Evolutionary conservation across 345 rosid species (phyloP), one percentile per base, ranked within the genome.

Genomic region (Euphorbia peplus): DNA sequence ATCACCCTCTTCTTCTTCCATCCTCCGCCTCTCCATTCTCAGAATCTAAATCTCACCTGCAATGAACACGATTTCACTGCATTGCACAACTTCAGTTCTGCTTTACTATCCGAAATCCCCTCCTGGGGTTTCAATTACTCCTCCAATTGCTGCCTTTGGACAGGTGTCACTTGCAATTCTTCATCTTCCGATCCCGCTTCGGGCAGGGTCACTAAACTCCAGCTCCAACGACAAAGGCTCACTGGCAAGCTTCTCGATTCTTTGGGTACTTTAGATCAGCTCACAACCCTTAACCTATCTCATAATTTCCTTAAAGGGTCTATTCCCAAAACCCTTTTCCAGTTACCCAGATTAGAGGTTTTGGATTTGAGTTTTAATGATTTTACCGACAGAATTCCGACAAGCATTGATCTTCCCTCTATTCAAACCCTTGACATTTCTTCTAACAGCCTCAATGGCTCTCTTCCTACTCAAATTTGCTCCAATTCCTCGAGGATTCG

Each of bases 291-390:
- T 29, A 85, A 91, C 63, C 84, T 89, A 62, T 85, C 97, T 26
- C 60, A 11, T 4, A 91, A 91, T 68, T 78, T 67, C 67, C 79
- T 91, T 54, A 64, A 67, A 57, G 82, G 70, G 50, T 58, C 72
- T 16, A 75, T 87, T 58, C 97, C 97, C 26, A n/a, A 13, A 1
- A 78, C 91, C 5, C 32, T 91, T 77, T 84, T 88, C 63, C 72
- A 47, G 29, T 64, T 85, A 69, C 68, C 66, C n/a, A 71, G 70
- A 59, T 70, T 91, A 3, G 70, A 83, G 47, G 68, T 68, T 25
- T 82, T 89, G 12, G 93, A 89, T 66, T 69, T 91, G 77, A 89
- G 88, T 77, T 78, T 19, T 18, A 91, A 89, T 57, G 82, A 79
- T 53, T 77, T 91, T 30, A 12, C 44, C 9, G 91, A 89, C 3